phyloP scores from a whole-genome alignment of 2,329 filamentous ascomycete species.

The Septoria linicola region DNA sequence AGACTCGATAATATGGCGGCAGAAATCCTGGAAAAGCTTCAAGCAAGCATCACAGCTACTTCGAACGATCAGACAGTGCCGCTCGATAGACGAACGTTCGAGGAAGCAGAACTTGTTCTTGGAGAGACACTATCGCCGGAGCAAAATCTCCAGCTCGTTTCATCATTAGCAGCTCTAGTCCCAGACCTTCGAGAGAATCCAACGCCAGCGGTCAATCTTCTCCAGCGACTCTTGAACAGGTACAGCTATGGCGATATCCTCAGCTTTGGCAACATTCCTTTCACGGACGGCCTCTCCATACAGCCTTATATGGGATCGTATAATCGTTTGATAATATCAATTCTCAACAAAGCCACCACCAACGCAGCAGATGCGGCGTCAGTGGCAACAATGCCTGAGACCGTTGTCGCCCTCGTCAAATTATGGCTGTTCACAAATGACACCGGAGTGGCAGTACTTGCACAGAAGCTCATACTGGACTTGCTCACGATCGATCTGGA shows the following conservation, averaged over 20 bases:
- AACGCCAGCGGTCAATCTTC: conserved; percentile 54
- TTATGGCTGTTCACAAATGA: conserved; percentile 59
- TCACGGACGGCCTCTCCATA: conserved; percentile 55
- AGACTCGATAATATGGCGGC: conserved; percentile 19
- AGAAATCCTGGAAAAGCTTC: conserved; percentile 17
- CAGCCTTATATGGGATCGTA: conserved; percentile 47
- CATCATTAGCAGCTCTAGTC: conserved; percentile 52
- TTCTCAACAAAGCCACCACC: conserved; percentile 57
- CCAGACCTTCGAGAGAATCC: conserved; percentile 59
- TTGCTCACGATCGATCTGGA: conserved; percentile 54
- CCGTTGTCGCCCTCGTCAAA: conserved; percentile 55
- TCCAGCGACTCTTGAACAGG: conserved; percentile 50
- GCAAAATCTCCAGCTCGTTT: conserved; percentile 39
- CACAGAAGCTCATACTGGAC: conserved; percentile 53
- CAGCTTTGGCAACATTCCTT: conserved; percentile 40
- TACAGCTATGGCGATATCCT: conserved; percentile 53
- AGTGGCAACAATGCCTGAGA: conserved; percentile 56
- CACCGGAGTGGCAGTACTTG: conserved; percentile 55
- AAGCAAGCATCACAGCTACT: conserved; percentile 22
- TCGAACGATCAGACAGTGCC: conserved; percentile 24
- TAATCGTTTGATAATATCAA: conserved; percentile 55
- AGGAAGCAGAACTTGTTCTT: conserved; percentile 51
- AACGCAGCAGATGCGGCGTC: conserved; percentile 56
- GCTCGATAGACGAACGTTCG: conserved; percentile 51
- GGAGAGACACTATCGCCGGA: conserved; percentile 40